A percentile compares a stretch with the other conserved stretches of the same genome.
phyloP scores from a whole-genome alignment of 2,329 filamentous ascomycete genomes.

The Cercospora brassicicola region DNA sequence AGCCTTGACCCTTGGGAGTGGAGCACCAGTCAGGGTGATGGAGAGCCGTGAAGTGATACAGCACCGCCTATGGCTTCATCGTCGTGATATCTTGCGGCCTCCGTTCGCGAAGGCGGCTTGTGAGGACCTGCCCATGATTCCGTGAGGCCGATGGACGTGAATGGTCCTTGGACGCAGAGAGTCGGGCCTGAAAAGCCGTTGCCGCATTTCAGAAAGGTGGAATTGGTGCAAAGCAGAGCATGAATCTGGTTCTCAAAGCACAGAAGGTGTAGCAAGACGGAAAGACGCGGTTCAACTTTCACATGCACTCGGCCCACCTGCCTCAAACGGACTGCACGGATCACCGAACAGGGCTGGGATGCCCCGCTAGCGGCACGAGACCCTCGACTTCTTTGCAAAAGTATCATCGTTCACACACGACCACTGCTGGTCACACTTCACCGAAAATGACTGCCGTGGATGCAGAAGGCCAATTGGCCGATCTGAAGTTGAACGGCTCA shows the following conservation, averaged over 20 bases:
- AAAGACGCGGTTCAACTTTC: neutral
- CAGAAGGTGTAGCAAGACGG: neutral
- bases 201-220: neutral
- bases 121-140: neutral
- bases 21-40: too few species aligned
- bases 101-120: neutral
- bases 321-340: neutral
- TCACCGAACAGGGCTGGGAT: neutral
- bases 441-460: slow-evolving; percentile 35
- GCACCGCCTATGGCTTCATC: neutral
- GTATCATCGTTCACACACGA: neutral
- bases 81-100: neutral
- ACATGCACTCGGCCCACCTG: neutral
- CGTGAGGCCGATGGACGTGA: neutral
- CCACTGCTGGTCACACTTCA: neutral
- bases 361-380: slow-evolving; percentile 5
- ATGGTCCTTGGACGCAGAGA: neutral
- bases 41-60: neutral
- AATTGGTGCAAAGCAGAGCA: neutral
- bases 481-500: slow-evolving; percentile 29
- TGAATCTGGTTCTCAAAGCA: neutral
- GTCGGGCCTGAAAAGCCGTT: neutral
- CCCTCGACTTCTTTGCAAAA: slow-evolving; percentile 6
- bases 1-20: too few species aligned
- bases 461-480: slow-evolving; percentile 31